These are phyloP conservation scores for Musa troglodytarum DNA, from an alignment of 176 grass and related monocot species.

Conservation along the genomic window DNA sequence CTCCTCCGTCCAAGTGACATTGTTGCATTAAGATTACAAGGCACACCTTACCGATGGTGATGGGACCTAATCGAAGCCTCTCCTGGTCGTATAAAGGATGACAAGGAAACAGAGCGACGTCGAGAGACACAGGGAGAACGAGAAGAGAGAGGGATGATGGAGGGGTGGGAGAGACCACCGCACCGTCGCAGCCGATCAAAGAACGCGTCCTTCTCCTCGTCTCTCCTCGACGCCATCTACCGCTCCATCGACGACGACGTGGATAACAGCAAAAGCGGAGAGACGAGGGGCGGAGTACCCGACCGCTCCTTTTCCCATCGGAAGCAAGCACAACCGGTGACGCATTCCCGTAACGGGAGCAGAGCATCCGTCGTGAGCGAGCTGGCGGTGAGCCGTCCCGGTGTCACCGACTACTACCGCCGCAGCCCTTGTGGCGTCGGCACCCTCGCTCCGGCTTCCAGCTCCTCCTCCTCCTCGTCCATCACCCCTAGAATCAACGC, in stretches of 20 bases:
- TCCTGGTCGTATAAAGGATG: too few species aligned
- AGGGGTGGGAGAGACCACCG: background rate
- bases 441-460: conserved; percentile 55
- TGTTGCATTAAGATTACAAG: too few species aligned
- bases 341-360: background rate
- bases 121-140: too few species aligned
- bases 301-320: background rate
- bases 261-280: background rate
- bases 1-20: too few species aligned
- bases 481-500: conserved; percentile 8
- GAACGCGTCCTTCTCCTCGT: background rate
- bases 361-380: background rate
- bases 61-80: too few species aligned
- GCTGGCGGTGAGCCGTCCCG: conserved; percentile 38
- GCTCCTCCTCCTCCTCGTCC: conserved; percentile 40
- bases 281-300: too few species aligned
- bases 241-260: background rate
- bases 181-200: background rate
- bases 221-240: background rate
- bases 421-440: conserved; percentile 58
- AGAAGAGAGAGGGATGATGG: background rate
- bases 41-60: too few species aligned
- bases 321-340: background rate
- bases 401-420: conserved; percentile 68
- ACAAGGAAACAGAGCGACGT: too few species aligned